phyloP scores from a whole-genome alignment of 2,329 filamentous ascomycete species.

The Colletotrichum sojae region DNA sequence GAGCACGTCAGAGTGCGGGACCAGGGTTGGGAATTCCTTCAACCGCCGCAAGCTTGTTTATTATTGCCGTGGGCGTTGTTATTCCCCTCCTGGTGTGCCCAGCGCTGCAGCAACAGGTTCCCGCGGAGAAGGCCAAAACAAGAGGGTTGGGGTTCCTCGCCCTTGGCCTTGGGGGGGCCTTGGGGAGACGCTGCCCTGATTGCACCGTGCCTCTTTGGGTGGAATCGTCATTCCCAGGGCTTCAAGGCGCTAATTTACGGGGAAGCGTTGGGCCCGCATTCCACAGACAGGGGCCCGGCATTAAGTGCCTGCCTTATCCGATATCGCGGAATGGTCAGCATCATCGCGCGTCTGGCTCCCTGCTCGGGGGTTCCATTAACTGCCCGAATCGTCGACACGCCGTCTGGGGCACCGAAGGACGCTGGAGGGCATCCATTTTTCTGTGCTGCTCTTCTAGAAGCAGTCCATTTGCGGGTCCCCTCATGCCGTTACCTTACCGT shows the following conservation, averaged over 20 bases:
- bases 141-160: constrained; percentile 27
- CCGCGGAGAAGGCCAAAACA: constrained; percentile 38
- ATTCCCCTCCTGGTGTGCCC: neutral
- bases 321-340: constrained; percentile 40
- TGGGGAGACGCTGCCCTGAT: constrained; percentile 25
- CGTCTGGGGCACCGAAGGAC: constrained; percentile 21
- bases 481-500: constrained; percentile 41
- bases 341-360: constrained; percentile 33
- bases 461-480: constrained; percentile 30
- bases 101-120: constrained; percentile 14
- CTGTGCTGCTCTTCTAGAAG: constrained; percentile 41
- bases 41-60: constrained; percentile 28
- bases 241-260: constrained; percentile 34
- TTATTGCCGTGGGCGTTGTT: constrained; percentile 19
- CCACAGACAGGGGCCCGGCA: constrained; percentile 22
- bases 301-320: constrained; percentile 42
- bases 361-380: constrained; percentile 22
- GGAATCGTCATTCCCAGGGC: constrained; percentile 38
- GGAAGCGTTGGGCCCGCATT: constrained; percentile 37
- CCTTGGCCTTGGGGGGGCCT: neutral
- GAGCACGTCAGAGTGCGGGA: constrained; percentile 33
- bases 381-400: constrained; percentile 22
- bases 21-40: constrained; percentile 6
- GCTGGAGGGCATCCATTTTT: constrained; percentile 7
- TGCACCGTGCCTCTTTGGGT: constrained; percentile 31